A percentile compares a stretch with the other conserved stretches of the same genome.
phyloP scores from a whole-genome alignment of 768 basidiomycete genomes.

The Tulasnella sp. region DNA sequence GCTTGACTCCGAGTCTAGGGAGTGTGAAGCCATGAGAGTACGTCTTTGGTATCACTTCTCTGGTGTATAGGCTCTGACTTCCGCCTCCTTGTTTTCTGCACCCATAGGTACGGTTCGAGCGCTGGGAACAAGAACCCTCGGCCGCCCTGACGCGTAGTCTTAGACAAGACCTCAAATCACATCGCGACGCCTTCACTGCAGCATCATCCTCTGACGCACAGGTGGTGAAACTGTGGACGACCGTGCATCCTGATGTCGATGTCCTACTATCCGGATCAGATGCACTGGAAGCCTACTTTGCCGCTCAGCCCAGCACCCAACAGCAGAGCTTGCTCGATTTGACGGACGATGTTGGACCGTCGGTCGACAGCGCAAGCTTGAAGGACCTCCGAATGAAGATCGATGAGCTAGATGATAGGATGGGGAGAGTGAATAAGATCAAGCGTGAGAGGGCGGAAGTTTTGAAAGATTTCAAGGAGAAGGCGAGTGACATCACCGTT shows the following conservation, averaged over 20 bases:
- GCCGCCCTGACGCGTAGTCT: slow-evolving; percentile 58
- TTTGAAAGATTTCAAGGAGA: slow-evolving; percentile 90
- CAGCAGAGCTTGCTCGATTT: slow-evolving; percentile 56
- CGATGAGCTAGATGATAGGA: slow-evolving; percentile 62
- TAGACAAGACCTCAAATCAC: slow-evolving; percentile 70
- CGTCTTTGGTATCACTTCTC: slow-evolving; percentile 14
- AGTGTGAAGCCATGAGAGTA: slow-evolving; percentile 74
- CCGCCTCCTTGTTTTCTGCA: background rate
- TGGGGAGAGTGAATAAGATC: slow-evolving; percentile 73
- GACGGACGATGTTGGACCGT: slow-evolving; percentile 50
- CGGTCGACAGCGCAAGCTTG: slow-evolving; percentile 52
- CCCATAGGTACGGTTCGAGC: slow-evolving; percentile 61
- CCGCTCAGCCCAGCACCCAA: slow-evolving; percentile 43
- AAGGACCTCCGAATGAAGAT: slow-evolving; percentile 57
- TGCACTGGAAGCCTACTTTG: slow-evolving; percentile 28
- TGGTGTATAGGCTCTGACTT: background rate
- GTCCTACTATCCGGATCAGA: slow-evolving; percentile 45
- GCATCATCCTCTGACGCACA: slow-evolving; percentile 73
- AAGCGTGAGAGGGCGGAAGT: slow-evolving; percentile 75
- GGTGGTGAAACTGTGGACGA: slow-evolving; percentile 61
- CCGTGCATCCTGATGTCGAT: slow-evolving; percentile 52
- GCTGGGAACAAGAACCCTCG: slow-evolving; percentile 83
- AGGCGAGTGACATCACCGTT: slow-evolving; percentile 38
- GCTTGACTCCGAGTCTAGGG: slow-evolving; percentile 71
- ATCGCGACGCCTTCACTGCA: slow-evolving; percentile 57